A percentile compares a stretch with the other conserved stretches of the same genome.
Evolutionary conservation across 352 stramenopile species (phyloP).

Genomic region (Globisporangium heterothallicum): DNA sequence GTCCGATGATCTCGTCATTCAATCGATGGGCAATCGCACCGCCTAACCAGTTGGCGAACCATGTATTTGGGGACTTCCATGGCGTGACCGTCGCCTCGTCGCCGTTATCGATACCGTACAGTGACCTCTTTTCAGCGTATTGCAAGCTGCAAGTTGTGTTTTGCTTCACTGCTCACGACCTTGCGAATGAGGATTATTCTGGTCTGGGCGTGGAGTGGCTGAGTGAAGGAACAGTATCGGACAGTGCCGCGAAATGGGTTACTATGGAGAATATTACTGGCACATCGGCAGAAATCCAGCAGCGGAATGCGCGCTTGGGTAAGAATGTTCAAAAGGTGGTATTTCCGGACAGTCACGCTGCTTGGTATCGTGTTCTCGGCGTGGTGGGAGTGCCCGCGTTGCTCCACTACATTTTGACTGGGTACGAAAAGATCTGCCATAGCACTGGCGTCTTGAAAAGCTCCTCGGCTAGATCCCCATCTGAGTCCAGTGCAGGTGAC

Average conservation of each 20-base stretch:
- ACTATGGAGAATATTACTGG: constrained; percentile 47
- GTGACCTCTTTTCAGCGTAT: constrained; percentile 31
- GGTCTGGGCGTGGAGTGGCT: constrained; percentile 71
- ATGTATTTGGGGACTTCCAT: constrained; percentile 46
- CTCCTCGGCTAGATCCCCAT: background rate
- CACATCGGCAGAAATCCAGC: constrained; percentile 64
- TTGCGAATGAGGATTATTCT: constrained; percentile 48
- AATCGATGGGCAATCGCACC: constrained; percentile 34
- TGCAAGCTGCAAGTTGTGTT: constrained; percentile 72
- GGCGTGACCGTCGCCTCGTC: constrained; percentile 38
- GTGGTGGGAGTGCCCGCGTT: constrained; percentile 46
- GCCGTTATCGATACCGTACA: constrained; percentile 32
- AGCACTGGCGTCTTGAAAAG: constrained; percentile 2
- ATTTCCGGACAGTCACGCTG: constrained; percentile 31
- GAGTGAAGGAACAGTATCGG: constrained; percentile 41
- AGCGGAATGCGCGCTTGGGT: constrained; percentile 57
- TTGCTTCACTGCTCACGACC: constrained; percentile 58
- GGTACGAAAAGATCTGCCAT: constrained; percentile 34
- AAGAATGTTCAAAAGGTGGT: constrained; percentile 50
- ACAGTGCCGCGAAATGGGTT: constrained; percentile 55
- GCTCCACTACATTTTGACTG: constrained; percentile 59
- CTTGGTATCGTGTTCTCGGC: constrained; percentile 54
- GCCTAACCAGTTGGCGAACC: constrained; percentile 13
- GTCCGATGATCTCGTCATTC: constrained; percentile 56
- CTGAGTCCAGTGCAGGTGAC: background rate